Evolutionary conservation across 768 basidiomycete genomes (phyloP).

Genomic region (Postia placenta): DNA sequence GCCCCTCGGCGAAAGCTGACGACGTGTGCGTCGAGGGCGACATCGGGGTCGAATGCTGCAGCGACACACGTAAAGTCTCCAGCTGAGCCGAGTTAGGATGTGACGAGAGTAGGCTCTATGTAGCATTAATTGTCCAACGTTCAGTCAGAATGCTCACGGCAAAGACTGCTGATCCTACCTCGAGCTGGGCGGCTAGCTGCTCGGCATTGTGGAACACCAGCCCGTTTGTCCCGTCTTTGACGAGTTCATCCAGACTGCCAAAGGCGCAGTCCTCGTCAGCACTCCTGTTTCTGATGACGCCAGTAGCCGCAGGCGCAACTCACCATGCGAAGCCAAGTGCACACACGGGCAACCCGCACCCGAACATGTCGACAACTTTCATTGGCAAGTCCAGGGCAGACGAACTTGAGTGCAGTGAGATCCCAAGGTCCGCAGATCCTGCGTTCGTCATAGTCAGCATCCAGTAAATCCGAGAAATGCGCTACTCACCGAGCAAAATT

Average conservation of each 20-base stretch:
- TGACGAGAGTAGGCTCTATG: conserved; percentile 47
- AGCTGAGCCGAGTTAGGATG: conserved; percentile 58
- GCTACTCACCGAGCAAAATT: conserved; percentile 57
- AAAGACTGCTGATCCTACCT: conserved; percentile 38
- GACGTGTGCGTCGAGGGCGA: not conserved
- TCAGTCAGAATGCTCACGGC: not conserved
- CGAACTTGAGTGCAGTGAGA: conserved; percentile 87
- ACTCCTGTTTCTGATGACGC: not conserved
- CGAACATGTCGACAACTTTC: conserved; percentile 99
- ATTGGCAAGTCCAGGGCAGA: conserved; percentile 92
- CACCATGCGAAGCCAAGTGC: conserved; percentile 85
- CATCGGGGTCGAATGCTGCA: conserved; percentile 23
- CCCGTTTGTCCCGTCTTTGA: conserved; percentile 81
- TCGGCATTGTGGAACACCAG: conserved; percentile 62
- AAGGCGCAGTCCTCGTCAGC: not conserved
- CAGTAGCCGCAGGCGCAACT: too few relatives aligned
- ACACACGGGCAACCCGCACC: conserved; percentile 90
- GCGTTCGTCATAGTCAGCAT: conserved; percentile 1
- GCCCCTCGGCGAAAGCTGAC: not conserved
- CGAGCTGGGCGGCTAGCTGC: conserved; percentile 68
- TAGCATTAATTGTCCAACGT: not conserved
- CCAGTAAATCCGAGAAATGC: not conserved
- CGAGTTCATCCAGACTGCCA: conserved; percentile 76
- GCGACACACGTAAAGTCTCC: conserved; percentile 42
- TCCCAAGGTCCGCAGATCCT: conserved; percentile 90